phyloP scores from a whole-genome alignment of 2,329 filamentous ascomycete genomes.

The Colletotrichum simmondsii region DNA sequence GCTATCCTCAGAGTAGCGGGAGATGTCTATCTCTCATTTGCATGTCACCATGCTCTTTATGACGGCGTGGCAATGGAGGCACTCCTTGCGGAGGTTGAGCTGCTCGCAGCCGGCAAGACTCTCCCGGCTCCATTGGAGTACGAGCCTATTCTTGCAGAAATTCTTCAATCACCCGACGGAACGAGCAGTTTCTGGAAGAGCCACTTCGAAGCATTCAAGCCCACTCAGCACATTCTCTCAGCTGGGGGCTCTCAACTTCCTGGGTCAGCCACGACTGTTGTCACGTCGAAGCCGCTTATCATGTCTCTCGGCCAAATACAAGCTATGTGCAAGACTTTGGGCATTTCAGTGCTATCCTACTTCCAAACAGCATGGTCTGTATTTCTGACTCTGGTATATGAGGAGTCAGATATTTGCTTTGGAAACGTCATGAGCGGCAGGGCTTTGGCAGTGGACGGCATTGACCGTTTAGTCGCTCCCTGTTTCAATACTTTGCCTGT shows the following conservation, averaged over 20 bases:
- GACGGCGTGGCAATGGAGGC: conserved; percentile 82
- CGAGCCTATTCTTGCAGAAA: conserved; percentile 70
- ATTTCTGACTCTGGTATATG: conserved; percentile 67
- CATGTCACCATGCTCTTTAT: conserved; percentile 85
- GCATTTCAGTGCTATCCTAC: conserved; percentile 72
- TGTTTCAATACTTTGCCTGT: conserved; percentile 92
- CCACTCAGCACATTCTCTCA: conserved; percentile 34
- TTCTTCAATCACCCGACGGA: conserved; percentile 58
- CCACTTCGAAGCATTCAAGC: conserved; percentile 63
- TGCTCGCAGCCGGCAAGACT: conserved; percentile 56
- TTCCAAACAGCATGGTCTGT: conserved; percentile 80
- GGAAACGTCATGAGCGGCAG: conserved; percentile 88
- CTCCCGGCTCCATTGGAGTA: conserved; percentile 67
- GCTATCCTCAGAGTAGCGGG: conserved; percentile 49
- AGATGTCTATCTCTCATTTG: conserved; percentile 55
- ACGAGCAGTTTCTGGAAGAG: conserved; percentile 74
- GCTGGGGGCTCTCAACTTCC: background rate
- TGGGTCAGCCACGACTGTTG: background rate
- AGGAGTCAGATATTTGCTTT: conserved; percentile 79
- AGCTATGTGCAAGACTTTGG: conserved; percentile 59
- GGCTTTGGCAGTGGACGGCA: conserved; percentile 70
- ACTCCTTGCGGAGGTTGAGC: conserved; percentile 78
- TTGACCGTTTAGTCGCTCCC: conserved; percentile 83
- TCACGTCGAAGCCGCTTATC: background rate
- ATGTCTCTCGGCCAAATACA: conserved; percentile 59